These are phyloP conservation scores for Naganishia vaughanmartiniae DNA, from an alignment of 768 basidiomycete species.

Conservation along the genomic window DNA sequence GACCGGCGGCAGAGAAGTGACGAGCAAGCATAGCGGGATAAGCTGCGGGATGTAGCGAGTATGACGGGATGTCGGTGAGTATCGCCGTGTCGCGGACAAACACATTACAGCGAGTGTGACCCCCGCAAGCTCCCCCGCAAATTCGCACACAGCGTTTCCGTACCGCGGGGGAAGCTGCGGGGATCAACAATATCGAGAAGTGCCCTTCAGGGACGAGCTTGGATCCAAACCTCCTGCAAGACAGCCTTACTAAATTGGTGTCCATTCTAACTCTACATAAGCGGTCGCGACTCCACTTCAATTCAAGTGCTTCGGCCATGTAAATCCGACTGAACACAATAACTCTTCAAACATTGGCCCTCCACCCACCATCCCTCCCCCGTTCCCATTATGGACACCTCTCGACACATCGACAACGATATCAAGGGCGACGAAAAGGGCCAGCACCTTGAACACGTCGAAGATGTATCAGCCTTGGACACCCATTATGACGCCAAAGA, in stretches of 20 bases:
- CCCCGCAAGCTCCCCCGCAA: too few species aligned
- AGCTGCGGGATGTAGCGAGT: too few species aligned
- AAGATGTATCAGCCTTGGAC: background rate
- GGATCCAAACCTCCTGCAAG: background rate
- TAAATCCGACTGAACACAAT: background rate
- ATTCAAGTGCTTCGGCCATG: background rate
- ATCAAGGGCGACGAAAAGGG: conserved; percentile 4
- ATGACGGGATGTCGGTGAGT: background rate
- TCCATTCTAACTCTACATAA: background rate
- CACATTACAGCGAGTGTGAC: background rate
- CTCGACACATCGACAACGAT: background rate
- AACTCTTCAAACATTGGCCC: background rate
- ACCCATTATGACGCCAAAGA: background rate
- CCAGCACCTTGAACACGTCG: background rate
- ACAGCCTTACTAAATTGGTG: background rate
- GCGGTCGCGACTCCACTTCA: background rate
- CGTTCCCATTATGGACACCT: background rate
- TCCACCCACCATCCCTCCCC: background rate
- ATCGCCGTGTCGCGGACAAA: background rate
- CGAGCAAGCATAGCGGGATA: background rate
- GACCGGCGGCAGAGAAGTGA: background rate
- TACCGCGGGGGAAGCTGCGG: too few species aligned
- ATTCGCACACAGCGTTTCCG: background rate
- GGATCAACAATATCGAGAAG: background rate
- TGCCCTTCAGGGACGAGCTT: background rate